A percentile compares a stretch with the other conserved stretches of the same genome.
phyloP scores from a whole-genome alignment of 2,329 filamentous ascomycete species.

The Epicoccum sorghinum region DNA sequence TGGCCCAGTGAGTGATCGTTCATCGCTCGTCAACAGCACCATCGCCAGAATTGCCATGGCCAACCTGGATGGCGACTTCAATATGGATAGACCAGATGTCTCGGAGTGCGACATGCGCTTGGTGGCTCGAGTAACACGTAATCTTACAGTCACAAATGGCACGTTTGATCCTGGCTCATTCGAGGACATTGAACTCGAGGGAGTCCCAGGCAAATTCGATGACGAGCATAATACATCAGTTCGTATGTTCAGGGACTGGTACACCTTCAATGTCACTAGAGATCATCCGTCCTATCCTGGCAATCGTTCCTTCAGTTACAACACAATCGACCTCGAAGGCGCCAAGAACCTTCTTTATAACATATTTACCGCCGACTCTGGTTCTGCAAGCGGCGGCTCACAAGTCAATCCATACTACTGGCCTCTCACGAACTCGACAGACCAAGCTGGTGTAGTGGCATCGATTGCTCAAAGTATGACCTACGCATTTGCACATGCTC shows the following conservation, averaged over 20 bases:
- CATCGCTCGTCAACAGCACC: not conserved
- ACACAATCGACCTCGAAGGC: not conserved
- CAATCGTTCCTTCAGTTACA: not conserved
- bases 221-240: not conserved
- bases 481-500: slow-evolving; percentile 2
- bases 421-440: not conserved
- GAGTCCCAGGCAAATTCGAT: not conserved
- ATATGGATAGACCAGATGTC: not conserved
- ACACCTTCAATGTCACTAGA: slow-evolving; percentile 1
- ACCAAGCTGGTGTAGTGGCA: not conserved
- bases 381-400: no score
- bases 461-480: slow-evolving; percentile 2
- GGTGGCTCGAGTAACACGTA: not conserved
- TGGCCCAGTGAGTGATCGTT: no score
- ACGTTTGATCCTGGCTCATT: not conserved
- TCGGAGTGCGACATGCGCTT: slow-evolving; percentile 2
- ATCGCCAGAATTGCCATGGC: not conserved
- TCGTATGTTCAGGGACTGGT: not conserved
- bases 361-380: not conserved
- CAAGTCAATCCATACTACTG: not conserved
- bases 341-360: not conserved
- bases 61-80: not conserved
- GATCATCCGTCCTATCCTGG: slow-evolving; percentile 1
- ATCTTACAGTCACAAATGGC: not conserved
- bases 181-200: not conserved